phyloP scores from a whole-genome alignment of 352 stramenopile species.

The Phytophthora chlamydospora region DNA sequence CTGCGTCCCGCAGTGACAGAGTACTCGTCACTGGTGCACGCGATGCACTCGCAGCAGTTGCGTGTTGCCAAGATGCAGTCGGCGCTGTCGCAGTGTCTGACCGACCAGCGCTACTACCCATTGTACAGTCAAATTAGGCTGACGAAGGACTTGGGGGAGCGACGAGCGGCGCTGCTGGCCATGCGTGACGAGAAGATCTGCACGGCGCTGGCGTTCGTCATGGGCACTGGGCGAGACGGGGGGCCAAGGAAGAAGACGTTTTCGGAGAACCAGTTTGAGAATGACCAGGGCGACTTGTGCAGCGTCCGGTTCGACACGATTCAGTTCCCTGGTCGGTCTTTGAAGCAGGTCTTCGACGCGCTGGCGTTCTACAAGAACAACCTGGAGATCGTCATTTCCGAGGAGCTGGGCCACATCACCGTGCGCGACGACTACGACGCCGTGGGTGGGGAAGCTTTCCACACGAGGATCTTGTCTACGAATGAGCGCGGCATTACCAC shows the following conservation, averaged over 20 bases:
- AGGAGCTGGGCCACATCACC: constrained; percentile 42
- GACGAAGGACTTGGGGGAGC: constrained; percentile 21
- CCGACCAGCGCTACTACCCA: constrained; percentile 23
- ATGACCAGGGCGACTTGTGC: constrained; percentile 30
- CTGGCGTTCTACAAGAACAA: constrained; percentile 43
- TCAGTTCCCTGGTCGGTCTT: constrained; percentile 33
- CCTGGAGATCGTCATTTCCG: constrained; percentile 51
- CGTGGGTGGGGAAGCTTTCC: constrained; percentile 20
- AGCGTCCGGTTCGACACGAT: constrained; percentile 42
- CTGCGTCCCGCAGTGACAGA: constrained; percentile 9
- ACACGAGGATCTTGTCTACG: constrained; percentile 34
- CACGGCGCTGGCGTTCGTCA: constrained; percentile 32
- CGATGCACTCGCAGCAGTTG: constrained; percentile 24
- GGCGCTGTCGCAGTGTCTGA: constrained; percentile 25
- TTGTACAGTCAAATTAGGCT: constrained; percentile 36
- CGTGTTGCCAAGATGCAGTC: constrained; percentile 33
- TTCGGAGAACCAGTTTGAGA: constrained; percentile 37
- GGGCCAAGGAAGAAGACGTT: constrained; percentile 22
- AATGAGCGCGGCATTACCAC: constrained; percentile 28
- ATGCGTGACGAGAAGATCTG: constrained; percentile 29
- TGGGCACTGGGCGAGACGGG: constrained; percentile 1
- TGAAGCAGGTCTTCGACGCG: constrained; percentile 49
- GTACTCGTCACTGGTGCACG: constrained; percentile 14
- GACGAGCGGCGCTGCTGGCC: constrained; percentile 19
- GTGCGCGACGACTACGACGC: constrained; percentile 46